phyloP scores from a whole-genome alignment of 2,329 filamentous ascomycete species.

The Diaporthe sp. region DNA sequence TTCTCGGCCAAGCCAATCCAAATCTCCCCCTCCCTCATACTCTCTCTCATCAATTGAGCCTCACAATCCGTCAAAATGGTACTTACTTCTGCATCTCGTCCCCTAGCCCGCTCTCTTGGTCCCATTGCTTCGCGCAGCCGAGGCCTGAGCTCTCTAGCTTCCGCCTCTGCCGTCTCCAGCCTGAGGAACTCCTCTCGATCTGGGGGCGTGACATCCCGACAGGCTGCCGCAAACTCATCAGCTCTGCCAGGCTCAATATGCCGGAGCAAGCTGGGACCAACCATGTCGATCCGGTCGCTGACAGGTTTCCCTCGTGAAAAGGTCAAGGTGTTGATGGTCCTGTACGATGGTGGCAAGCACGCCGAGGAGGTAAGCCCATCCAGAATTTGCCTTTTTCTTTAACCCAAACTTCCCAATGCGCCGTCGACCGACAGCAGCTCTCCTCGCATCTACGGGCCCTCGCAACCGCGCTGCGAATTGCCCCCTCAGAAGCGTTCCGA shows the following conservation, averaged over 20 bases:
- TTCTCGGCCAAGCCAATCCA: background rate
- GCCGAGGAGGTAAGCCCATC: slow-evolving; percentile 79
- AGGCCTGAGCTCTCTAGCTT: slow-evolving; percentile 41
- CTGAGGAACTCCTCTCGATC: slow-evolving; percentile 35
- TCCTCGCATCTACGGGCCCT: background rate
- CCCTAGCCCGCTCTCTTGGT: slow-evolving; percentile 43
- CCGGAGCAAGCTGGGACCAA: slow-evolving; percentile 41
- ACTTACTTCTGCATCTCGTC: slow-evolving; percentile 43
- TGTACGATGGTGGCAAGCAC: slow-evolving; percentile 93
- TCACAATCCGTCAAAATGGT: slow-evolving; percentile 45
- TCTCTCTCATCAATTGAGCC: slow-evolving; percentile 20
- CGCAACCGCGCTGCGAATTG: background rate
- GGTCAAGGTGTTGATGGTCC: slow-evolving; percentile 95
- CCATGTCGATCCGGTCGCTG: slow-evolving; percentile 72
- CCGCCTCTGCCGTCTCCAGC: slow-evolving; percentile 39
- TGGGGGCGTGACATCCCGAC: slow-evolving; percentile 39
- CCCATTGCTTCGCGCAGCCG: slow-evolving; percentile 43
- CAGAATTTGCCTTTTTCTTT: background rate
- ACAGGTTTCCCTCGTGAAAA: slow-evolving; percentile 66
- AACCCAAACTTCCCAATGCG: slow-evolving; percentile 28
- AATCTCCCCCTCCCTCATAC: background rate
- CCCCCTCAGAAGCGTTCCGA: background rate
- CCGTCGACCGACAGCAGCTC: slow-evolving; percentile 19
- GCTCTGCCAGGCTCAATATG: slow-evolving; percentile 27
- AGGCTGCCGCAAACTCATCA: slow-evolving; percentile 33